Evolutionary conservation across 495 filamentous ascomycete species (phyloP), one percentile per base, ranked within the genome.

Genomic region (Durotheca rogersii): DNA sequence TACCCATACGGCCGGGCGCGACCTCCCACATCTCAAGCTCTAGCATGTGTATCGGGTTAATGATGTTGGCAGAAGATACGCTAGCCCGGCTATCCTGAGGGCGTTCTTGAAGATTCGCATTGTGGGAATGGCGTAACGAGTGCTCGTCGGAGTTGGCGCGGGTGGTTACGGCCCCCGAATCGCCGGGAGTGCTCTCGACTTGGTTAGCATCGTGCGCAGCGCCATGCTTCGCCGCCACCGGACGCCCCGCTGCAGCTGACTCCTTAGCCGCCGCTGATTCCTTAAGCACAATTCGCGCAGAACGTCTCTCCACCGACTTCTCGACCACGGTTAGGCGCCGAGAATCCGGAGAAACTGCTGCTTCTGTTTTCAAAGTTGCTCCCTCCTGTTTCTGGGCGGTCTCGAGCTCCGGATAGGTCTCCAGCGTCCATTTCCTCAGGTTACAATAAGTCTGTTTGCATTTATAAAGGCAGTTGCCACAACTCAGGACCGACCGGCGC

Each of bases 1-100:
- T 51, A 7, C 44, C 36, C 25, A 65, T 51, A 0, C 60, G 61
- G 17, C 67, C 67, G 1, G 67, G 65, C 1, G 67, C 65, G 6
- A 67, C 17, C 29, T 70, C 67, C 67, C 67, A 70, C 7, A 41
- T 47, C 43, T 73, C 71, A 55, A 75, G 67, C 35, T 73, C 62
- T 3, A 70, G 50, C 1, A 60, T 38, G 2, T 65, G 53, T 14
- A 39, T 53, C 17, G 40, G 21, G 19, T 41, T 32, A 3, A 20
- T 7, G 14, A 14, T 29, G 11, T 6, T 34, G 14, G 21, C 16
- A n/a, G 19, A 17, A 7, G 3, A 11, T 11, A 15, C 3, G 7
- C 10, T 15, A 4, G n/a, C 11, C n/a, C 15, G 3, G n/a, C n/a
- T n/a, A 2, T 36, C 20, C 4, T 2, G 27, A 7, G 9, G 0